Base-by-base conservation (phyloP, 257 asterid genomes). In the Solanum rostratum region DNA sequence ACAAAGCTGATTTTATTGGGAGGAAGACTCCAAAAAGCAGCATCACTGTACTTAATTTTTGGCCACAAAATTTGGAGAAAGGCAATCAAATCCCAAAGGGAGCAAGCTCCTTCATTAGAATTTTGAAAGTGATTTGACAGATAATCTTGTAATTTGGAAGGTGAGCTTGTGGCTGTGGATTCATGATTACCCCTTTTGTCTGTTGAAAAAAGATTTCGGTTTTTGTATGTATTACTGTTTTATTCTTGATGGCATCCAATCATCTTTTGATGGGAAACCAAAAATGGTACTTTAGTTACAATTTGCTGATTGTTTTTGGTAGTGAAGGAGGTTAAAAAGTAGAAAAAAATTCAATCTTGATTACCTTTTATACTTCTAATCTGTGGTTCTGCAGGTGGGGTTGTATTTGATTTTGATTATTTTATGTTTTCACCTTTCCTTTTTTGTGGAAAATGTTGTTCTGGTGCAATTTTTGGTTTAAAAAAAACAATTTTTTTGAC, bases 61-160 rank as follows among this genome's bases (percentile, higher is more conserved):
- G 19, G 91, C 95, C 97, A 88, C 91, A 88, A 86, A 84, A 86
- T 54, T 46, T 70, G 81, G 85, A 81, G 84, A 59, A 59, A 74
- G 76, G 86, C 85, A 57, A 83, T 84, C 86, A 68, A 33, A 33
- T 33, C 39, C 39, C 39, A 4, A 88, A 66, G 43, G 46, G 46
- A 66, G 22, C 22, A 86, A 86, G 74, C 84, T 90, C 87, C 84
- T 84, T 70, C 65, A 87, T 89, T 80, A 87, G 71, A 22, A 83
- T 84, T 27, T 50, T 83, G 91, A 70, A 84, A 90, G 91, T 78
- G 90, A 92, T 88, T 85, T 88, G 53, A 85, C 65, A 82, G 83
- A 81, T 86, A 86, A 59, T 15, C 63, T 20, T 19, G 82, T 39
- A 79, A 55, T 39, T 84, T 46, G 79, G 37, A 59, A 76, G 29